Evolutionary conservation across 129 eudicot genomes (phyloP).

Genomic region (Chrysanthemum makinoi): DNA sequence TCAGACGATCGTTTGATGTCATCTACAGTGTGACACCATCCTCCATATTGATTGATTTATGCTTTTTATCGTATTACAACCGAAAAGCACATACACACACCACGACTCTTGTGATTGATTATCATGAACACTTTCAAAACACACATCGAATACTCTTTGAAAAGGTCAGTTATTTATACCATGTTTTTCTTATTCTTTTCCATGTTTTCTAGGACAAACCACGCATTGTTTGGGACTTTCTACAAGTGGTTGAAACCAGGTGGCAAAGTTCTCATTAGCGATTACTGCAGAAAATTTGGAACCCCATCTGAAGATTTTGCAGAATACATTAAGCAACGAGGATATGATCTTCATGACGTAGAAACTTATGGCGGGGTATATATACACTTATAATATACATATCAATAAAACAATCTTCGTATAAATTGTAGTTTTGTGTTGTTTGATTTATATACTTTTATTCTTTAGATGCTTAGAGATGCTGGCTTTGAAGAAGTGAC

Average conservation of each 20-base stretch:
- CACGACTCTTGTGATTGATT: neutral
- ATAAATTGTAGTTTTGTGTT: too few relatives aligned
- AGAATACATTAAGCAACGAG: slow-evolving; percentile 66
- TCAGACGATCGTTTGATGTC: slow-evolving; percentile 80
- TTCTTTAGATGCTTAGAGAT: slow-evolving; percentile 77
- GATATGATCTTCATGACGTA: too few relatives aligned
- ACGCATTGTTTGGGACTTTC: slow-evolving; percentile 66
- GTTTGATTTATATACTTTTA: neutral
- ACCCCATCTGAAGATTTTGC: slow-evolving; percentile 76
- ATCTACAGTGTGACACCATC: slow-evolving; percentile 95
- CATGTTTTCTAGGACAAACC: slow-evolving; percentile 72
- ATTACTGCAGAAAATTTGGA: slow-evolving; percentile 83
- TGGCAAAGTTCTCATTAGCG: slow-evolving; percentile 91
- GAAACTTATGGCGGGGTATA: too few relatives aligned
- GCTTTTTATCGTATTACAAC: neutral
- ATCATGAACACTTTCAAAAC: neutral
- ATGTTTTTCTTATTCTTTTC: neutral
- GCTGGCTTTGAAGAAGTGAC: slow-evolving; percentile 73
- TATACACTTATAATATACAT: too few relatives aligned
- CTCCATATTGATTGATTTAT: slow-evolving; percentile 77
- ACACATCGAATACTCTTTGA: neutral
- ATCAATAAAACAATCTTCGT: too few relatives aligned
- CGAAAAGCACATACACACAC: too few relatives aligned
- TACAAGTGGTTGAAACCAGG: slow-evolving; percentile 98
- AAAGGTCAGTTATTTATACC: neutral